Evolutionary conservation across 2,329 filamentous ascomycete species (phyloP).

Genomic region (Phialophora expanda): DNA sequence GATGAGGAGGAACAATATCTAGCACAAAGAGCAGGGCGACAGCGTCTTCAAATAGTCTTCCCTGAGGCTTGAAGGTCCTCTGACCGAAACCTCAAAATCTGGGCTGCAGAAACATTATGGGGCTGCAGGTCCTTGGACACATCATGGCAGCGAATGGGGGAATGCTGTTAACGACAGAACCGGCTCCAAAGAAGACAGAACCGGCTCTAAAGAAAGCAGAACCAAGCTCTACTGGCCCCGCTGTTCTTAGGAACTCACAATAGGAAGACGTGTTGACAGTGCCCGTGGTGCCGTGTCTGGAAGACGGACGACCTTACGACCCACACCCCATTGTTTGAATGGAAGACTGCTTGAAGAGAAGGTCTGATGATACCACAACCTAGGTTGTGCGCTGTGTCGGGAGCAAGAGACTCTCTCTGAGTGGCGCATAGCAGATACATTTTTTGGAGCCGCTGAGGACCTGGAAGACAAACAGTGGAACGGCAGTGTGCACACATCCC

Average conservation of each 20-base stretch:
- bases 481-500: no score
- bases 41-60: not conserved
- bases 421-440: not conserved
- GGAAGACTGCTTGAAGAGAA: not conserved
- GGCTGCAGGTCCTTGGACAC: not conserved
- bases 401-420: not conserved
- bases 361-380: not conserved
- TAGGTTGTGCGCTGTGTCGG: not conserved
- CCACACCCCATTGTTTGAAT: not conserved
- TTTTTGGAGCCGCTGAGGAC: not conserved
- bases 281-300: no score
- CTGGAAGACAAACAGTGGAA: not conserved
- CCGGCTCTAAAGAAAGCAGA: not conserved
- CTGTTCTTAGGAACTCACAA: not conserved
- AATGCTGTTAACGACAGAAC: not conserved
- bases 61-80: conserved; percentile 2
- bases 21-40: not conserved
- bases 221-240: not conserved
- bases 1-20: not conserved
- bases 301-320: not conserved
- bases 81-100: not conserved
- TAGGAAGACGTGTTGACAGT: not conserved
- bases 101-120: not conserved
- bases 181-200: not conserved
- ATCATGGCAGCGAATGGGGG: not conserved